phyloP scores from a whole-genome alignment of 73 alveolate species.

The Symbiodinium natans region DNA sequence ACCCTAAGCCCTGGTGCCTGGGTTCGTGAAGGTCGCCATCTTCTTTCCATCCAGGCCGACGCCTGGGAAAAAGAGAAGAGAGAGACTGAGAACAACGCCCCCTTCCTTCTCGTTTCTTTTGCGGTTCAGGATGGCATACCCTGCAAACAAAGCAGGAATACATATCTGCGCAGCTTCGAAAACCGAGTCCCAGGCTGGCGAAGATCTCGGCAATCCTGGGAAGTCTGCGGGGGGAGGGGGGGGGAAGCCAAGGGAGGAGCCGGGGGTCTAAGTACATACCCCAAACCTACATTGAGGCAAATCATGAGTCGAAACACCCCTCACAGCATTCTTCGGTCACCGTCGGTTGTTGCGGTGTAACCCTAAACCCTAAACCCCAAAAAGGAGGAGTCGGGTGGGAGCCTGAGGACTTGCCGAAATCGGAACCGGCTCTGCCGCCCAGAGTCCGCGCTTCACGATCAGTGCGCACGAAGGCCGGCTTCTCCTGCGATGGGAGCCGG shows the following conservation, averaged over 20 bases:
- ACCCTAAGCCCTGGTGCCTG: constrained; percentile 10
- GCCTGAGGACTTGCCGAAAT: too few relatives aligned
- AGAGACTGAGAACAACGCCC: too few relatives aligned
- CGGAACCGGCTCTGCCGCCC: background rate
- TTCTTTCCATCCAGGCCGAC: constrained; percentile 84
- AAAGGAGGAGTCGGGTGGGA: too few relatives aligned
- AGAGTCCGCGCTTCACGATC: constrained; percentile 81
- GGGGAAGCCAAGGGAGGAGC: background rate
- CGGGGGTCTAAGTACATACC: too few relatives aligned
- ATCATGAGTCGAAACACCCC: too few relatives aligned
- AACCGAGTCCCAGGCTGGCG: constrained; percentile 23
- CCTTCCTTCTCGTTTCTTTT: too few relatives aligned
- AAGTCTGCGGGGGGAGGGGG: background rate
- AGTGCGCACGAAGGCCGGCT: constrained; percentile 78
- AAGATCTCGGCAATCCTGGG: constrained; percentile 79
- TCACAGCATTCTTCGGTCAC: too few relatives aligned
- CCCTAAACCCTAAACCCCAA: too few relatives aligned
- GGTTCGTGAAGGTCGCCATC: constrained; percentile 82
- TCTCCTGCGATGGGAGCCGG: constrained; percentile 63
- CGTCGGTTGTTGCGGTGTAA: too few relatives aligned
- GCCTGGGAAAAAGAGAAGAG: background rate
- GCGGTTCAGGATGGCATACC: background rate
- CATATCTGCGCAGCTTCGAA: background rate
- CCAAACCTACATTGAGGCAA: too few relatives aligned
- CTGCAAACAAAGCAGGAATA: background rate